Evolutionary conservation across 306 rosid genomes (phyloP).

Genomic region (Trichosanthes truncata): DNA sequence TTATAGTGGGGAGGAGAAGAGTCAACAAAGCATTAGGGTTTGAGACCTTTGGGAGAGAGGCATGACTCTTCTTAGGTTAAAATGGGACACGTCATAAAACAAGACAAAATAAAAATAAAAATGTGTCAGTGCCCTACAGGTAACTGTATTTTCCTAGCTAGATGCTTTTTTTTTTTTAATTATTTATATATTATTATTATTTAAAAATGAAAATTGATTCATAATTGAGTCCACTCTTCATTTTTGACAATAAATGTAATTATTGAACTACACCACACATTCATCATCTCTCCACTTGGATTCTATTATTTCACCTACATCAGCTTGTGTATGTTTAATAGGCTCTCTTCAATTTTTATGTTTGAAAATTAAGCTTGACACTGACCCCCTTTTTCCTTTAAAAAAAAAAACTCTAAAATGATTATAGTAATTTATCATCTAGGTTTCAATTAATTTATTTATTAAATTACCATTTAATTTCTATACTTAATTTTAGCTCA

Average conservation of each 20-base stretch:
- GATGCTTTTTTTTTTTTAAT: not conserved
- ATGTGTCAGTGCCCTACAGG: not conserved
- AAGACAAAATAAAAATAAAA: not conserved
- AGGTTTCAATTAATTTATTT: too few relatives aligned
- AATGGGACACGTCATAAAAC: not conserved
- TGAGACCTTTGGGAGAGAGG: not conserved
- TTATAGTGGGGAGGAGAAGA: not conserved
- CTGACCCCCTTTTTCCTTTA: not conserved
- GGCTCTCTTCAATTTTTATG: not conserved
- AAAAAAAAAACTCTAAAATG: not conserved
- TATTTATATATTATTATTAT: too few relatives aligned
- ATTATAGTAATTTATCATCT: too few relatives aligned
- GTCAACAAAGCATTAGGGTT: not conserved
- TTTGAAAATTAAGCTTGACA: not conserved
- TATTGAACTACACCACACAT: not conserved
- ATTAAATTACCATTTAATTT: too few relatives aligned
- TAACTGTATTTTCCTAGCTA: not conserved
- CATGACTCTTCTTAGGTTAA: not conserved
- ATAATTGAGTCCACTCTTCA: not conserved
- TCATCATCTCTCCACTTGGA: conserved; percentile 1
- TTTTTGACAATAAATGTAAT: not conserved
- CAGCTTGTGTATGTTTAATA: not conserved
- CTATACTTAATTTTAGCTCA: too few relatives aligned
- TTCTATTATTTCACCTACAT: conserved; percentile 5
- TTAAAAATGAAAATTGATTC: not conserved